Evolutionary conservation across 2,329 filamentous ascomycete species (phyloP), one percentile per base, ranked within the genome.

Genomic region (Phialophora tarda): DNA sequence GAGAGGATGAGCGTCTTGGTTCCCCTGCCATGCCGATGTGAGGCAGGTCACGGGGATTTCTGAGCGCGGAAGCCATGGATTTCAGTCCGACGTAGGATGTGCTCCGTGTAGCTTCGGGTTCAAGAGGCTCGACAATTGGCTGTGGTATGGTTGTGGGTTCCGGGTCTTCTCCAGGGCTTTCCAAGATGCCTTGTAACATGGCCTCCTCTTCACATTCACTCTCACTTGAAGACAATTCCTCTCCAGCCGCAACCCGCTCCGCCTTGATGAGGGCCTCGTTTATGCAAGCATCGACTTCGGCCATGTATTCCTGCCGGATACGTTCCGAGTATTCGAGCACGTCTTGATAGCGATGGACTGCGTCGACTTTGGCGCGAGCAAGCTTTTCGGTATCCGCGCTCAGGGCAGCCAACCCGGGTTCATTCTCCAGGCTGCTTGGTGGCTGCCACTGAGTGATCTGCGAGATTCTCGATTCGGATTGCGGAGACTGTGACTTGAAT

Each of bases 401-500:
- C n/a, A 99, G 82, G 28, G 93, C 78, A 44, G 92, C 90, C 26
- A 99, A 82, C 0, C 95, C 95, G 74, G 96, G 91, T 76, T 98
- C 94, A 76, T 97, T 93, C 69, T 99, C 95, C 17, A 97, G 80
- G 58, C 90, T 91, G 73, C 92, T 93, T 0, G 95, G 95, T 4
- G 94, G 97, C 75, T 97, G 93, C 95, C 96, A 99, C 76, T 97
- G 93, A 71, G 96, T 78, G 5, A 99, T 93, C 77, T 99, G 95
- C 1, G 91, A 91, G 72, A 98, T 96, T 34, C 94, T 89, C 51
- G 92, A 95, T 76, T 99, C 95, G 0, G 96, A 99, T 75, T 97
- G 92, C 0, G 95, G 95, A 4, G 95, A 99, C 75, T 97, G 91
- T 0, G 94, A 97, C 55, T 94, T 88, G 69, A 98, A 88, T 69